phyloP scores from a whole-genome alignment of 768 basidiomycete species.

The Cubamyces lactineus region DNA sequence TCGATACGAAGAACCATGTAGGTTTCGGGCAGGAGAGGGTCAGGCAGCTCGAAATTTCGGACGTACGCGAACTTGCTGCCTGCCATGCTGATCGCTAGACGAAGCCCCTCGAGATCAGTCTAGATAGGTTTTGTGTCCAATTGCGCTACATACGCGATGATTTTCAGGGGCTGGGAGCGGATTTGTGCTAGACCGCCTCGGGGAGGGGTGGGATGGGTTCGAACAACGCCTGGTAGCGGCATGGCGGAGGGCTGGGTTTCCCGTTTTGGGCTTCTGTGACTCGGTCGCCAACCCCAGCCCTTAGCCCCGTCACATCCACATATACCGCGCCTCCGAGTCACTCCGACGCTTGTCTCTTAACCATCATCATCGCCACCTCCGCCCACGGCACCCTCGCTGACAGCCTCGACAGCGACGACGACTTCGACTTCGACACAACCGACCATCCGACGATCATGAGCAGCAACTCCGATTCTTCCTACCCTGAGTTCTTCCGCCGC shows the following conservation, averaged over 20 bases:
- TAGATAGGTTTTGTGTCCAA: not conserved
- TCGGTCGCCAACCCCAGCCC: slow-evolving; percentile 32
- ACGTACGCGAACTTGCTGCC: slow-evolving; percentile 94
- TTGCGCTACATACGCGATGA: slow-evolving; percentile 2
- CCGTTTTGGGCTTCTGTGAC: slow-evolving; percentile 28
- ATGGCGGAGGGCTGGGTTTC: slow-evolving; percentile 18
- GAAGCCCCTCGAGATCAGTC: not conserved
- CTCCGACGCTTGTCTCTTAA: slow-evolving; percentile 25
- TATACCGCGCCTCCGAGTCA: slow-evolving; percentile 21
- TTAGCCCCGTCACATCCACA: slow-evolving; percentile 26
- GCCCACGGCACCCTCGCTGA: slow-evolving; percentile 11
- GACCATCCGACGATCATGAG: slow-evolving; percentile 26
- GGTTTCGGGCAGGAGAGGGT: slow-evolving; percentile 79
- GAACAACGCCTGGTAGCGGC: slow-evolving; percentile 25
- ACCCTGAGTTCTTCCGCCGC: slow-evolving; percentile 57
- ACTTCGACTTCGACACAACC: not conserved
- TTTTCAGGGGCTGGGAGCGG: not conserved
- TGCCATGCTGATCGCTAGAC: slow-evolving; percentile 62
- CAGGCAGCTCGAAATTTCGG: slow-evolving; percentile 84
- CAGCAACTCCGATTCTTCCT: slow-evolving; percentile 26
- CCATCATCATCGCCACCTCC: slow-evolving; percentile 29
- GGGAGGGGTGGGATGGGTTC: not conserved
- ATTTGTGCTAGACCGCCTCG: slow-evolving; percentile 14
- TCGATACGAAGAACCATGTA: slow-evolving; percentile 89
- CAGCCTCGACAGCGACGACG: slow-evolving; percentile 11